Conservation (phyloP, 805 yeast species). For the Saccharomycopsis lassenensis region DNA sequence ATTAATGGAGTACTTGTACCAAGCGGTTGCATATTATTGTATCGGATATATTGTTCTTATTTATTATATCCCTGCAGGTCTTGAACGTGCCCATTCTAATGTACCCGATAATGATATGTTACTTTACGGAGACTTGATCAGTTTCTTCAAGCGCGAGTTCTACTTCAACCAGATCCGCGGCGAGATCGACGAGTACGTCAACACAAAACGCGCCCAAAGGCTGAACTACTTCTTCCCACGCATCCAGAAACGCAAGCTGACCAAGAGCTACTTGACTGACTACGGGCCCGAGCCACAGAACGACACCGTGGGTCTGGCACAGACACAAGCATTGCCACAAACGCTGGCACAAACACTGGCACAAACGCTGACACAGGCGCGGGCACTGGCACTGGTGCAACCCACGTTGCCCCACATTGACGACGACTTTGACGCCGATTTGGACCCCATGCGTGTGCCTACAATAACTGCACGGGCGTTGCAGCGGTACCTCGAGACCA, state of each 20-base stretch:
- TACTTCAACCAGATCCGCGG: constrained; percentile 14
- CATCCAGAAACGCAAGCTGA: constrained; percentile 13
- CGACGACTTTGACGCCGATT: too few species aligned
- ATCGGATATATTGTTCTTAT: constrained; percentile 14
- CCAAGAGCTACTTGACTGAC: constrained; percentile 18
- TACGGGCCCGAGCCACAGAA: constrained; percentile 19
- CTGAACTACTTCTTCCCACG: constrained; percentile 11
- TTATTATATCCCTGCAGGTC: constrained; percentile 13
- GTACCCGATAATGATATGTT: constrained; percentile 14
- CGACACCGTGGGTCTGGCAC: too few species aligned
- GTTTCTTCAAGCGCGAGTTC: constrained; percentile 14
- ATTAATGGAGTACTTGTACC: constrained; percentile 10
- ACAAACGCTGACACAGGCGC: too few species aligned
- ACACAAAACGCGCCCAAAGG: background rate
- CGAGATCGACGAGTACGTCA: constrained; percentile 15
- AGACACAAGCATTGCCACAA: too few species aligned
- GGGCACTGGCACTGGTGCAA: too few species aligned
- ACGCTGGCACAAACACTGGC: too few species aligned
- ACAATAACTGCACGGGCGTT: constrained; percentile 7
- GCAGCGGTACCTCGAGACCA: constrained; percentile 10
- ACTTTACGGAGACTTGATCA: constrained; percentile 9
- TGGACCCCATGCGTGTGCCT: too few species aligned
- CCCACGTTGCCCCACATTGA: too few species aligned
- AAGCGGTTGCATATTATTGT: constrained; percentile 15
- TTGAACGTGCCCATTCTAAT: background rate